Evolutionary conservation across 805 yeast species (phyloP), one percentile per base, ranked within the genome.

Genomic region (Yamadazyma sp.): DNA sequence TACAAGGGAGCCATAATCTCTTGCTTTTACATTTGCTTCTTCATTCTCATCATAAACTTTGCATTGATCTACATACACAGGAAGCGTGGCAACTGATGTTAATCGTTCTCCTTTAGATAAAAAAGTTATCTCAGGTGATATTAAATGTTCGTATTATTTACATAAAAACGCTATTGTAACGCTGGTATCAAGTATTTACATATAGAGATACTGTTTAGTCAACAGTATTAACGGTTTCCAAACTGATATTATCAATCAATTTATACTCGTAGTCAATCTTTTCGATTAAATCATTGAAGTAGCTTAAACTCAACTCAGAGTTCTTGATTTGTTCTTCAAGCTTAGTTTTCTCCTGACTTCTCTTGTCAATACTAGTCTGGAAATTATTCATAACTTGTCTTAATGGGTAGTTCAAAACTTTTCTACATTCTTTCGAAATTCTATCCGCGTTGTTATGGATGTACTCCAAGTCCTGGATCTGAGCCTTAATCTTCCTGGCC

Each of bases 381-480:
- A 84, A 77, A 31, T 77, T 76, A 29, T 77, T 74, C 48, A 83
- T 76, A 4, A 93, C 86, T 52, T 89, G 96, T 47, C 88, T 79
- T 0, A 86, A 74, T 5, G 98, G 98, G 52, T 73, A 81, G 52
- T 76, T 78, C 50, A 93, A 68, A 2, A 93, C 96, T 49, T 79
- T 79, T 19, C 93, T 71, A 41, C 88, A 85, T 55, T 91, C 98
- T 47, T 77, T 79, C 0, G 95, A 71, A 6, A 93, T 76, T 43
- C 99, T 72, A 32, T 73, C 75, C 1, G 96, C 80, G 55, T 90
- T 91, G 30, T 70, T 51, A 49, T 84, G 93, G 9, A 85, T 80
- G 52, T 89, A 93, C 43, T 90, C 96, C 48, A 80, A 60, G 11
- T 74, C 76, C 28, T 70, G 69, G 22, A 93, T 67, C 51, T 82